Conservation (phyloP, 768 basidiomycete species). For the Ramaria rubella region DNA sequence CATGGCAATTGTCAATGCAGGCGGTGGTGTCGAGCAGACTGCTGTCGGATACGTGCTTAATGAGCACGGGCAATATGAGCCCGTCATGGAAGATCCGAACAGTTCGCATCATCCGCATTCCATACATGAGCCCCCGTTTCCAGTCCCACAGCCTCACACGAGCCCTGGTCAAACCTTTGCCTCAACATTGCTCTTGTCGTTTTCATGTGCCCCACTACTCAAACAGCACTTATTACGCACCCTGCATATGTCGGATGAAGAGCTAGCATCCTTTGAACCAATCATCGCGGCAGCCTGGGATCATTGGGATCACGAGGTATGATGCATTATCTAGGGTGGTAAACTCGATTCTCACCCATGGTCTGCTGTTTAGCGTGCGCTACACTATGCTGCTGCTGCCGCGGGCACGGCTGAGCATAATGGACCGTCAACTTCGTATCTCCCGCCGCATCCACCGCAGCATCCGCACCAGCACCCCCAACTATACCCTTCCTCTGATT, state of each 20-base stretch:
- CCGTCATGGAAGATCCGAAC: slow-evolving; percentile 22
- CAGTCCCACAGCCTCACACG: slow-evolving; percentile 41
- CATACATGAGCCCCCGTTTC: slow-evolving; percentile 31
- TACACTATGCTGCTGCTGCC: slow-evolving; percentile 7
- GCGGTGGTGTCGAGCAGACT: slow-evolving; percentile 6
- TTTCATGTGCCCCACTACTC: slow-evolving; percentile 66
- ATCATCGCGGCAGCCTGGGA: slow-evolving; percentile 83
- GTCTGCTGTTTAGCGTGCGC: background rate
- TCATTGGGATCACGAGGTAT: slow-evolving; percentile 76
- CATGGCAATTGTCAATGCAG: slow-evolving; percentile 57
- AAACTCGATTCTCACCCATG: background rate
- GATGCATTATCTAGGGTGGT: background rate
- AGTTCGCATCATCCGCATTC: slow-evolving; percentile 28
- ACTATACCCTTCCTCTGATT: slow-evolving; percentile 37
- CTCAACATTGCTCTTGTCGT: slow-evolving; percentile 69
- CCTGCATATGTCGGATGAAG: slow-evolving; percentile 71
- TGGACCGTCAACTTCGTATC: slow-evolving; percentile 6
- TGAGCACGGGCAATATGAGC: slow-evolving; percentile 34
- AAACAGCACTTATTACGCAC: slow-evolving; percentile 71
- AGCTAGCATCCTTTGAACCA: slow-evolving; percentile 70
- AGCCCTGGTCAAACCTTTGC: slow-evolving; percentile 74
- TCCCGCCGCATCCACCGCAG: slow-evolving; percentile 10
- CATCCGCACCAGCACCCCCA: background rate
- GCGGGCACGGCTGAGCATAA: background rate
- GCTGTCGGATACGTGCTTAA: slow-evolving; percentile 52